phyloP scores from a whole-genome alignment of 108 stramenopile species.

The Aurantiochytrium sp. region DNA sequence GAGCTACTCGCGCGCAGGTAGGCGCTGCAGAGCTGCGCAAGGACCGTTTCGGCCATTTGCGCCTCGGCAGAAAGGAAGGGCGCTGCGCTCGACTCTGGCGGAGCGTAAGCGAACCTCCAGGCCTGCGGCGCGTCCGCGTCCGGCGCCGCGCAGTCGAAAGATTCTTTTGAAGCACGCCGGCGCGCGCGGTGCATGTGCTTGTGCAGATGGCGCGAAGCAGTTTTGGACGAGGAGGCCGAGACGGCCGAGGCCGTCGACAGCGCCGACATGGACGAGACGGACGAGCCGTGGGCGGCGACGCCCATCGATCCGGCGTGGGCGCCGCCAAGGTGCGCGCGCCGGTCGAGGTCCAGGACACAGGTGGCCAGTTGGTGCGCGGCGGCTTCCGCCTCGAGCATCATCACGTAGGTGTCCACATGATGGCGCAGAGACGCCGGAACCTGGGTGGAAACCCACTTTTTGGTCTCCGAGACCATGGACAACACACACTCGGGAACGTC shows the following conservation, averaged over 20 bases:
- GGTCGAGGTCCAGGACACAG: not conserved
- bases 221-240: not conserved
- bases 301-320: not conserved
- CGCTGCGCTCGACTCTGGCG: conserved; percentile 9
- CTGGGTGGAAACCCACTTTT: not conserved
- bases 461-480: not conserved
- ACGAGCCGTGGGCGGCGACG: not conserved
- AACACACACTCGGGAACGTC: not conserved
- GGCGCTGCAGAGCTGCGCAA: conserved; percentile 22
- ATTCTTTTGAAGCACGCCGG: not conserved
- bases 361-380: conserved; percentile 25
- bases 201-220: not conserved
- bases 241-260: not conserved
- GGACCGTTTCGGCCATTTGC: not conserved
- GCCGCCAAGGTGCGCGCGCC: not conserved
- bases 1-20: not conserved
- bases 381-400: conserved; percentile 21
- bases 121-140: not conserved
- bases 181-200: not conserved
- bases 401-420: not conserved
- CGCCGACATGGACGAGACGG: not conserved
- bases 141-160: not conserved
- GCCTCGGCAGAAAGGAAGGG: not conserved
- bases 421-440: not conserved
- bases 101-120: not conserved